Percentiles rank a stretch among this genome's conserved stretches.
These are phyloP conservation scores for Quercus dentata DNA, from an alignment of 306 rosid genomes.

Conservation along the genomic window DNA sequence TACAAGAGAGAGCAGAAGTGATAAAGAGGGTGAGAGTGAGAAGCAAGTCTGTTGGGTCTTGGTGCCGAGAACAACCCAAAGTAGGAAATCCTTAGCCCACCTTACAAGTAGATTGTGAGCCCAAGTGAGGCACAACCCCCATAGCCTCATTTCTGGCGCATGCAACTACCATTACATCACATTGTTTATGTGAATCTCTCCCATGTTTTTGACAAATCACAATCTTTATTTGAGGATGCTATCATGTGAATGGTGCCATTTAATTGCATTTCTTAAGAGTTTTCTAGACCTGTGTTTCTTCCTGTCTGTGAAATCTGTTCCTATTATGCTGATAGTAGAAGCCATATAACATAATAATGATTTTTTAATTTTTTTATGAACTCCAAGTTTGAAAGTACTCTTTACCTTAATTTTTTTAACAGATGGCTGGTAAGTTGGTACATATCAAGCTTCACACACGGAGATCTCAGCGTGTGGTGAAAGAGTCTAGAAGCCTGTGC, in stretches of 20 bases:
- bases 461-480: constrained; percentile 87
- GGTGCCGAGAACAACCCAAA: no score
- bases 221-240: background rate
- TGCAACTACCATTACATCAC: background rate
- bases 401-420: background rate
- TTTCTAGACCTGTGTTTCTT: background rate
- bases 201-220: background rate
- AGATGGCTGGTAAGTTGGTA: constrained; percentile 94
- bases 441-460: constrained; percentile 73
- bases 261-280: background rate
- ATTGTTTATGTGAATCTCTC: background rate
- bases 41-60: no score
- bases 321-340: background rate
- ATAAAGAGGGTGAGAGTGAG: no score
- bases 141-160: no score
- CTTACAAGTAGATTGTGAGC: no score
- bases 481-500: constrained; percentile 77
- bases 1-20: no score
- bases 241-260: background rate
- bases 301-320: background rate
- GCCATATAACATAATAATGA: background rate
- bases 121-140: no score
- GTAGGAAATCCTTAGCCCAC: no score
- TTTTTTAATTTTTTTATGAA: background rate
- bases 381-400: background rate